Conservation (phyloP, 2,329 filamentous ascomycete genomes). For the Chalaropsis thielavioides region DNA sequence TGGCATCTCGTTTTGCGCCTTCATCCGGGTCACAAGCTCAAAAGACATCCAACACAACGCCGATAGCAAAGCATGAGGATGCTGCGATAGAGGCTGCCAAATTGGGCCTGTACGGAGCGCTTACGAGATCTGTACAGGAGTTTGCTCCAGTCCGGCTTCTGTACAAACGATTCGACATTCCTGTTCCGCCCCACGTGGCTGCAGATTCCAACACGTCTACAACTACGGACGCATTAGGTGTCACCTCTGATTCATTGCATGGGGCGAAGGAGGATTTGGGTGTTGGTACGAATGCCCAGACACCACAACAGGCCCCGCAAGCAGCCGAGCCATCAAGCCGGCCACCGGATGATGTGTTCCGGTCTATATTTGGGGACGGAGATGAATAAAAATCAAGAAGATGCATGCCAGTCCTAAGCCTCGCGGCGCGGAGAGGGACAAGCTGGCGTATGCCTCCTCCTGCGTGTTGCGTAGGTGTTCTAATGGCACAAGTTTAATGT, state of each 20-base stretch:
- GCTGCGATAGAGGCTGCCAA: conserved; percentile 75
- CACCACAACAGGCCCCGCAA: not conserved
- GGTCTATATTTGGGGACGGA: conserved; percentile 17
- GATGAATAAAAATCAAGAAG: not conserved
- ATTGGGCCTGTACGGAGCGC: conserved; percentile 79
- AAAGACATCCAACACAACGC: conserved; percentile 25
- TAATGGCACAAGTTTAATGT: not conserved
- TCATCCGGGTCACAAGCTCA: conserved; percentile 29
- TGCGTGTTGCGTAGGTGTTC: no score
- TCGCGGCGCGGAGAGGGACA: no score
- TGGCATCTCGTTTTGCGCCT: conserved; percentile 86
- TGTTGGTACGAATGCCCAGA: not conserved
- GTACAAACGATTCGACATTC: conserved; percentile 93
- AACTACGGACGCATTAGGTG: not conserved
- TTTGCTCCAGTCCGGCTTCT: conserved; percentile 73
- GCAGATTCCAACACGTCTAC: not conserved
- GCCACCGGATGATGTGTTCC: conserved; percentile 16
- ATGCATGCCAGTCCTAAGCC: no score
- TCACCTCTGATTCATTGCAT: not conserved
- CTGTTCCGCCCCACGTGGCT: conserved; percentile 45
- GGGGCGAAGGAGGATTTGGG: not conserved
- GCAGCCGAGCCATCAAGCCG: not conserved
- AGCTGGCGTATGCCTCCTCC: no score
- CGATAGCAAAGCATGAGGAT: conserved; percentile 34
- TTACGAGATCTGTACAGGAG: conserved; percentile 58